Base-by-base conservation (phyloP, 768 basidiomycete species). In the Pleurotus citrinopileatus region DNA sequence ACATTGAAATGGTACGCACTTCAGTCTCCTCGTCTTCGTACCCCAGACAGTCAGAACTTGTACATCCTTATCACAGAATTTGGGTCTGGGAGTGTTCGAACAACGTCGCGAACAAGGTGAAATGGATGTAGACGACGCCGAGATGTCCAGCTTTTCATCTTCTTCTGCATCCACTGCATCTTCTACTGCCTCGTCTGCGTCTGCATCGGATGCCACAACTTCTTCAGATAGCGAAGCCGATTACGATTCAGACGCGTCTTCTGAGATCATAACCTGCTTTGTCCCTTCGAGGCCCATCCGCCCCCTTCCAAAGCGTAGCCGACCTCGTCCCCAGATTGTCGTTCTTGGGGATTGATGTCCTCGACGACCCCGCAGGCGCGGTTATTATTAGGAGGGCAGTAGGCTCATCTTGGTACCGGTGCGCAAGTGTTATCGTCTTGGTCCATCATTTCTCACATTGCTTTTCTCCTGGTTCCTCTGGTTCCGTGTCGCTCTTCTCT, bases 81-180 rank as follows among this genome's bases (percentile, higher is more conserved):
- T 87, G 26, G 85, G 85, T 15, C 71, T 87, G 0, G 85, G 85
- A 17, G 70, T 87, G 8, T 84, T 84, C 59, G 81, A 83, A 62
- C 42, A 61, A 37, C 47, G 58, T 13, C 57, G 60, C 23, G 63
- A 69, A 46, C 29, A 51, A 2, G 45, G 38, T 27, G 40, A 45
- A n/a, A 43, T 53, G 52, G 52, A 53, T 20, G 42, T 53, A n/a
- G 37, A 43, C n/a, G 69, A 70, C 51, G 62, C 65, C 5, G 61
- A 66, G 48, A 67, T 70, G 63, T 68, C 65, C 29, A 47, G 52
- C 36, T 36, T 9, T 25, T 32, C 15, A 20, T 34, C 32, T 34
- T 34, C 32, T 9, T 34, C 32, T n/a, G n/a, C 32, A 2, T n/a
- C 32, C n/a, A 34, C 32, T 9, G 32, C 32, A 10, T 34, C 52